Conservation (phyloP, 1,139 yeast genomes). For the Yamadazyma aaseri region DNA sequence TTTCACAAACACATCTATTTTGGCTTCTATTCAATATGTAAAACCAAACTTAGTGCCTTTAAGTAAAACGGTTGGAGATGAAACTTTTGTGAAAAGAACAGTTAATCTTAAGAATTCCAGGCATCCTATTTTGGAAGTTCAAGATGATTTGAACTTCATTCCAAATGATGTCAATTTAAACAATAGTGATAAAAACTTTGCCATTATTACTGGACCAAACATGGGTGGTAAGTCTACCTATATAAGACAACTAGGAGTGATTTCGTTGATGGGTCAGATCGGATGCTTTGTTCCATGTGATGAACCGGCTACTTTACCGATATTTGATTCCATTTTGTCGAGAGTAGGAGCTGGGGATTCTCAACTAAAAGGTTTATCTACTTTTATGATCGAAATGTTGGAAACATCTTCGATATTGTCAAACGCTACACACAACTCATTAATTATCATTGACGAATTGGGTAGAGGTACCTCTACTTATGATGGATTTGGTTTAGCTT, state of each 20-base stretch:
- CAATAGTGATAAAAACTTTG: slow-evolving; percentile 52
- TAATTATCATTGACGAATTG: slow-evolving; percentile 89
- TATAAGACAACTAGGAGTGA: slow-evolving; percentile 88
- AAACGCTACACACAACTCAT: slow-evolving; percentile 78
- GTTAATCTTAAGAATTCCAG: slow-evolving; percentile 69
- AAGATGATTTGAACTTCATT: slow-evolving; percentile 82
- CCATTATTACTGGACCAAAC: slow-evolving; percentile 93
- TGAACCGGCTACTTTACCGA: slow-evolving; percentile 48
- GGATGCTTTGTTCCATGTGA: slow-evolving; percentile 82
- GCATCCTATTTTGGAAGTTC: slow-evolving; percentile 92
- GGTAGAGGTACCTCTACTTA: slow-evolving; percentile 97
- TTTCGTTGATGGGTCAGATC: slow-evolving; percentile 84
- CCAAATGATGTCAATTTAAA: slow-evolving; percentile 74
- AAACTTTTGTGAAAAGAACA: slow-evolving; percentile 42
- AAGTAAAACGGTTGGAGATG: slow-evolving; percentile 20
- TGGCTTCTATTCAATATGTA: slow-evolving; percentile 80
- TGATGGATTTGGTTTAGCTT: slow-evolving; percentile 97
- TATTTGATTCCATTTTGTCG: slow-evolving; percentile 89
- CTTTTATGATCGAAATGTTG: slow-evolving; percentile 97
- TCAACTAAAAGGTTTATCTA: slow-evolving; percentile 92
- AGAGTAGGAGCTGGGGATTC: slow-evolving; percentile 99
- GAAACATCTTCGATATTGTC: slow-evolving; percentile 92
- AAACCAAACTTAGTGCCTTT: slow-evolving; percentile 65
- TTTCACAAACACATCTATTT: slow-evolving; percentile 82
- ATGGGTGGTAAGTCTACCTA: slow-evolving; percentile 99